phyloP scores from a whole-genome alignment of 331 rosid genomes.

The Acacia concinna region DNA sequence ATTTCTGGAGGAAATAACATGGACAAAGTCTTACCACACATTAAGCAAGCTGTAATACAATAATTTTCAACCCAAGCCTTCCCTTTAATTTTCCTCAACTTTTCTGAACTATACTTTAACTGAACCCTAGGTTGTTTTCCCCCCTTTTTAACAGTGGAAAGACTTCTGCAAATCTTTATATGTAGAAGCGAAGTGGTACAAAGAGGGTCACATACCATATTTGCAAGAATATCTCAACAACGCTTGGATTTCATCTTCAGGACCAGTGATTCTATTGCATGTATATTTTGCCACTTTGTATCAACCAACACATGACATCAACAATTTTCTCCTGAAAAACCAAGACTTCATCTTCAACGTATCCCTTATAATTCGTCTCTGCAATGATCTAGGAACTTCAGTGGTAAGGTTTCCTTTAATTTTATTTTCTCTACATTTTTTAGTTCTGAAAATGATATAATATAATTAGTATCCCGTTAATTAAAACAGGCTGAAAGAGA shows the following conservation, averaged over 20 bases:
- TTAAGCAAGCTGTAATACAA: background rate
- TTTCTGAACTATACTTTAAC: background rate
- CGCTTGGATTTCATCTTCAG: background rate
- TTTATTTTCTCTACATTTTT: background rate
- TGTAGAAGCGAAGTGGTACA: background rate
- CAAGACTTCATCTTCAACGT: background rate
- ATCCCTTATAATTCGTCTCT: background rate
- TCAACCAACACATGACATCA: background rate
- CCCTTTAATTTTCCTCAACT: background rate
- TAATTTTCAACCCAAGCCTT: background rate
- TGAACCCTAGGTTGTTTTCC: background rate
- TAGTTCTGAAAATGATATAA: background rate
- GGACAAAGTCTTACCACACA: background rate
- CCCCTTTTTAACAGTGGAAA: background rate
- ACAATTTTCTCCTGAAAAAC: background rate
- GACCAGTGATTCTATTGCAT: background rate
- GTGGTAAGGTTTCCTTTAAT: background rate
- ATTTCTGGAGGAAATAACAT: conserved; percentile 39
- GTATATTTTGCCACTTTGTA: background rate
- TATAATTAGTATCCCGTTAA: background rate
- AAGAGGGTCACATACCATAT: background rate
- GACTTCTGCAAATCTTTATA: background rate
- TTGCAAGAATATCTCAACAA: background rate
- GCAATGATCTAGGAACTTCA: background rate
- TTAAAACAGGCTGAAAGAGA: background rate